Evolutionary conservation across 2,329 filamentous ascomycete species (phyloP).

Genomic region (Chaetomiaceae sp.): DNA sequence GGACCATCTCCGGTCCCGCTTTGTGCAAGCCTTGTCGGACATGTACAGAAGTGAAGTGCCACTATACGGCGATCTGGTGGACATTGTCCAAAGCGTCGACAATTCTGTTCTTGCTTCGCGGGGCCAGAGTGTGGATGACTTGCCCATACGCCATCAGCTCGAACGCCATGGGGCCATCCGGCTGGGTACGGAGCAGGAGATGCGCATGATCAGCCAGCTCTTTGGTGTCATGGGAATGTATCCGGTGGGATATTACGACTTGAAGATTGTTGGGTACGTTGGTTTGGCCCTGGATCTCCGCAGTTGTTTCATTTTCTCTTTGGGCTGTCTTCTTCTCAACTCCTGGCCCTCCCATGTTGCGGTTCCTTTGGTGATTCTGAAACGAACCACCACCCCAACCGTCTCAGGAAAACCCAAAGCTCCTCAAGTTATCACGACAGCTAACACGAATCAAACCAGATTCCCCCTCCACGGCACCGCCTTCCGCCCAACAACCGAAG

Average conservation of each 20-base stretch:
- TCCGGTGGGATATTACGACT: conserved; percentile 49
- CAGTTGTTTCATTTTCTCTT: too few relatives aligned
- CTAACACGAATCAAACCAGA: too few relatives aligned
- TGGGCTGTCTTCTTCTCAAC: too few relatives aligned
- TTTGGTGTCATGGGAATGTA: conserved; percentile 45
- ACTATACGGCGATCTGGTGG: conserved; percentile 11
- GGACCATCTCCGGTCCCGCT: conserved; percentile 11
- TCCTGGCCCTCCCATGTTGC: too few relatives aligned
- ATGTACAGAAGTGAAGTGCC: conserved; percentile 16
- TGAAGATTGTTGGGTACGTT: conserved; percentile 41
- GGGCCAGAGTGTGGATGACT: conserved; percentile 9
- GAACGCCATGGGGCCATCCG: conserved; percentile 45
- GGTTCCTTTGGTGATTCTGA: too few relatives aligned
- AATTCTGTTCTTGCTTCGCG: conserved; percentile 18
- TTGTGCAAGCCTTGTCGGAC: conserved; percentile 10
- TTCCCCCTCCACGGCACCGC: conserved; percentile 49
- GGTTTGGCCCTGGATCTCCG: too few relatives aligned
- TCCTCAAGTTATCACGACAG: too few relatives aligned
- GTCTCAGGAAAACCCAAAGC: too few relatives aligned
- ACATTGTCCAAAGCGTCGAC: conserved; percentile 12
- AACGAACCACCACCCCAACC: too few relatives aligned
- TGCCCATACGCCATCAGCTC: conserved; percentile 10
- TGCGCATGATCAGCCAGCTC: conserved; percentile 39
- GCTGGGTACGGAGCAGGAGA: conserved; percentile 41
- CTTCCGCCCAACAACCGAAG: conserved; percentile 39